phyloP scores from a whole-genome alignment of 345 rosid genomes.

The Microthlaspi erraticum region DNA sequence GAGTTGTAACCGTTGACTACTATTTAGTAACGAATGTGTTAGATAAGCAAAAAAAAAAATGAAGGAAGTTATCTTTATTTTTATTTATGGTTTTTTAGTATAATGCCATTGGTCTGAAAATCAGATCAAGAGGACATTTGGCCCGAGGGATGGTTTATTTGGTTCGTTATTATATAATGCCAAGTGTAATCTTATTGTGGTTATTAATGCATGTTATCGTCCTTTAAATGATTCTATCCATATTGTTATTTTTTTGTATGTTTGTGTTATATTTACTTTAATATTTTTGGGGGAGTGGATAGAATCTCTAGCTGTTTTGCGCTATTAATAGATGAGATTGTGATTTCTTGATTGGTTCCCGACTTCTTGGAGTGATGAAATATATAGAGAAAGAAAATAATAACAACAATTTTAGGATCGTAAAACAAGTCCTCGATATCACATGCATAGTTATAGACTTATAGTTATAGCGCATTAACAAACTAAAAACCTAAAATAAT shows the following conservation, averaged over 20 bases:
- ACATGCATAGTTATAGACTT: no score
- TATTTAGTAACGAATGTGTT: constrained; percentile 15
- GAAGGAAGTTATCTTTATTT: constrained; percentile 29
- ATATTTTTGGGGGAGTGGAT: not conserved
- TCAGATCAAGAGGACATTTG: constrained; percentile 37
- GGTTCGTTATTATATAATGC: constrained; percentile 21
- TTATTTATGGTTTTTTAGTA: constrained; percentile 19
- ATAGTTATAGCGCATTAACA: no score
- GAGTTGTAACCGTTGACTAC: constrained; percentile 32
- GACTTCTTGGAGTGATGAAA: constrained; percentile 16
- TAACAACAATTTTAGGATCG: not conserved
- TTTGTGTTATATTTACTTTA: constrained; percentile 4
- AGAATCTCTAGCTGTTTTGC: constrained; percentile 38
- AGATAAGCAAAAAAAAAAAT: constrained; percentile 14
- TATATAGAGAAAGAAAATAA: not conserved
- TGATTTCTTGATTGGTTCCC: constrained; percentile 43
- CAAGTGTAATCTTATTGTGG: constrained; percentile 30
- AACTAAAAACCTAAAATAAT: no score
- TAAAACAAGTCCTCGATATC: not conserved
- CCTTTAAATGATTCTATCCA: constrained; percentile 5
- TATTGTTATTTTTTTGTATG: constrained; percentile 27
- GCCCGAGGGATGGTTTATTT: constrained; percentile 30
- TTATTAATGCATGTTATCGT: constrained; percentile 25
- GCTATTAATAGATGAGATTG: constrained; percentile 11
- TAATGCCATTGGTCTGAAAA: constrained; percentile 16